Percentiles rank a stretch among this genome's conserved stretches.
Conservation (phyloP, 2,329 filamentous ascomycete species). For the Leptographium radiaticola region DNA sequence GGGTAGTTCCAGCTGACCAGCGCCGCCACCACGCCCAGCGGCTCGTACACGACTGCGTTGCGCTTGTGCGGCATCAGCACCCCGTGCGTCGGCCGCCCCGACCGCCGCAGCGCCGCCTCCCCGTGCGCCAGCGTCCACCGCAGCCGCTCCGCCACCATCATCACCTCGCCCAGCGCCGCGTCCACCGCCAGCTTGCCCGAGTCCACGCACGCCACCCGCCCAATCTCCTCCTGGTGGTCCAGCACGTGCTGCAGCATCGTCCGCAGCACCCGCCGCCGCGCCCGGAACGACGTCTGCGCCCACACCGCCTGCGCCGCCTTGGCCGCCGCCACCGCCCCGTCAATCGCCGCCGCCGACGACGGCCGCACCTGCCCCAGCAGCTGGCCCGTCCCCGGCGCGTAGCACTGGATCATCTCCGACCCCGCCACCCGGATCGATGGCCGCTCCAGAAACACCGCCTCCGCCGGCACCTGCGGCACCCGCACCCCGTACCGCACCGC, state of each 20-base stretch:
- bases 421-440: conserved; percentile 42
- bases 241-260: conserved; percentile 74
- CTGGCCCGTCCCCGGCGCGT: conserved; percentile 79
- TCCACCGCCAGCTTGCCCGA: conserved; percentile 95
- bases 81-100: conserved; percentile 62
- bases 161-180: conserved; percentile 83
- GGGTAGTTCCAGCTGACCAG: conserved; percentile 96
- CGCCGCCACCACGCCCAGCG: conserved; percentile 81
- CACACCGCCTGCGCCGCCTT: conserved; percentile 63
- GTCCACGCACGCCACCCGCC: conserved; percentile 74
- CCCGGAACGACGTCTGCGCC: conserved; percentile 62
- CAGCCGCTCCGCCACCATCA: conserved; percentile 88
- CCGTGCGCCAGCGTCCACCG: conserved; percentile 90
- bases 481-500: conserved; percentile 48
- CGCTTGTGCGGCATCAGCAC: conserved; percentile 91
- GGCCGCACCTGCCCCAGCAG: conserved; percentile 70
- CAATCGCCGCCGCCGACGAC: conserved; percentile 62
- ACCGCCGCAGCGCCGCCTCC: conserved; percentile 62
- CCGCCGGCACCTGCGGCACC: conserved; percentile 46
- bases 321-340: conserved; percentile 63
- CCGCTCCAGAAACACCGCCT: conserved; percentile 29
- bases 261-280: conserved; percentile 66
- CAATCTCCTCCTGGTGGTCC: conserved; percentile 80
- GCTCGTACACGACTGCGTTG: conserved; percentile 83
- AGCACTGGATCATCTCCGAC: conserved; percentile 64